Evolutionary conservation across 345 rosid species (phyloP), one percentile per base, ranked within the genome.

Genomic region (Psidium friedrichsthalianum): DNA sequence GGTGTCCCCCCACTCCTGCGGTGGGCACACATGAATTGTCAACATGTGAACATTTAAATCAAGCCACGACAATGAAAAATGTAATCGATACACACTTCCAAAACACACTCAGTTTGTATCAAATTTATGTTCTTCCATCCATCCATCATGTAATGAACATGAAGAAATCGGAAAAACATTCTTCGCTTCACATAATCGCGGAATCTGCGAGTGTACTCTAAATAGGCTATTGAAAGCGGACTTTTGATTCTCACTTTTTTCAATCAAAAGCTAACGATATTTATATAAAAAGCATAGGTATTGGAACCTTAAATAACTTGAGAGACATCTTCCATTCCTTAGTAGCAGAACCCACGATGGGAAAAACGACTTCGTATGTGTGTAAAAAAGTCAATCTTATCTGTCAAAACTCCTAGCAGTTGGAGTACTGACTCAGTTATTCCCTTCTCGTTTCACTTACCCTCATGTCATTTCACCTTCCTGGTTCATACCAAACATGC

Each of bases 1-100:
- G 91, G 64, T 91, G 91, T n/a, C 89, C 90, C 90, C 83, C 92
- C 93, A 69, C n/a, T 96, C 98, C 99, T 96, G 94, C 27, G 87
- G 27, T 69, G 32, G 25, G 25, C 44, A 64, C 1, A 36, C 47
- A 9, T 36, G 78, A 69, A 69, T 69, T 36, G 47, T 36, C 47
- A 69, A 69, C 25, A 27, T n/a, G 15, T 20, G n/a, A n/a, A n/a
- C n/a, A n/a, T n/a, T n/a, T n/a, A 52, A 18, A 27, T 53, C 57
- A 51, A 53, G 84, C 55, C 25, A 36, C 25, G 10, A 52, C 13
- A 82, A 82, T n/a, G n/a, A 22, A 82, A 55, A 29, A 82, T 36
- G 59, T n/a, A 81, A 53, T 15, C 40, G n/a, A 29, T 51, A 8
- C 5, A 32, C 57, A 25, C 56, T 16, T 82, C 58, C 52, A 51